Evolutionary conservation across 768 basidiomycete species (phyloP), one percentile per base, ranked within the genome.

Genomic region (Mycena pura): DNA sequence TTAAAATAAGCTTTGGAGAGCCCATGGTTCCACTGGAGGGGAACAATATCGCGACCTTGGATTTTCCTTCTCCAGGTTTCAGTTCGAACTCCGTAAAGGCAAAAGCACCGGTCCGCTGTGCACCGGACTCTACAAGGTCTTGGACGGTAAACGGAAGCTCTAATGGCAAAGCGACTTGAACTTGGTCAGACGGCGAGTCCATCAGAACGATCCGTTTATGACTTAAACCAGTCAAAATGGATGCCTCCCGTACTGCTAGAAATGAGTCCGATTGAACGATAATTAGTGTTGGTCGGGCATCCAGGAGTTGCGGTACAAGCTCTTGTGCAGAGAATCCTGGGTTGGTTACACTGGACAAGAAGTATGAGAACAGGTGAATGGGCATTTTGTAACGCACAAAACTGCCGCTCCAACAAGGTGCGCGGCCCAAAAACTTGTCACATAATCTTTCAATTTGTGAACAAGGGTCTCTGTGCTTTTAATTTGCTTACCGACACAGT

Each of bases 11-110:
- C 75, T 85, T 83, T 0, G 84, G 84, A 50, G 68, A 73, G 0
- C 84, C 84, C 2, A 84, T 85, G 1, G 84, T 85, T 38, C 84
- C 84, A 19, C 82, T 83, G 0, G 83, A 84, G 58, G 84, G 83
- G 62, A 74, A 78, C n/a, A 81, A 68, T 48, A 84, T 74, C 2
- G 83, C 84, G 24, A 82, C 59, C 68, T 82, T 85, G 15, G 72
- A 78, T 69, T 76, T 85, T 14, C 72, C 84, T 68, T 84, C 84
- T 2, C 79, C 81, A 0, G 77, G 75, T 15, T 52, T 65, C 27
- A 85, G 69, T 9, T 62, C 70, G 24, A 76, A 73, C 64, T 84
- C 84, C 5, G 63, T 69, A 50, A 77, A n/a, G n/a, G n/a, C n/a
- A n/a, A n/a, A n/a, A n/a, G n/a, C n/a, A 84, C 15, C 11, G 32